A percentile compares a stretch with the other conserved stretches of the same genome.
Evolutionary conservation across 129 eudicot species (phyloP).

Genomic region (Pseudognaphalium luteoalbum): DNA sequence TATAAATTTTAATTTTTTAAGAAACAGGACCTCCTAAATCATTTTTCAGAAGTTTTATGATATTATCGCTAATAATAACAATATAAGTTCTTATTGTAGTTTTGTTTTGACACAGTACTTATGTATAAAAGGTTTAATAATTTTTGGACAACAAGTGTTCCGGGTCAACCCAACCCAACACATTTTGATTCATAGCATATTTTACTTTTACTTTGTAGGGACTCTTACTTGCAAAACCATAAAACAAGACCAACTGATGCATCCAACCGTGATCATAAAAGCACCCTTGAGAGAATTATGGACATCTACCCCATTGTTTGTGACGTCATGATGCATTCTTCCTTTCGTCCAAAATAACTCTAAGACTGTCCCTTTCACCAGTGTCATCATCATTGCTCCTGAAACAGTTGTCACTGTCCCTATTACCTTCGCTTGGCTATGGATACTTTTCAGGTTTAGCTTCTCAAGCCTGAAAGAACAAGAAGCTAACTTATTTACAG

Average conservation of each 20-base stretch:
- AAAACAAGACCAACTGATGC: conserved; percentile 73
- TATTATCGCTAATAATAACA: no score
- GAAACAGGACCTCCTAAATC: no score
- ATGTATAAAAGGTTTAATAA: no score
- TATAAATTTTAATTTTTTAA: no score
- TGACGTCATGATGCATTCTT: not conserved
- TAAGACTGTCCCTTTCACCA: conserved; percentile 63
- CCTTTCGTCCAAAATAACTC: conserved; percentile 53
- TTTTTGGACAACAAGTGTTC: no score
- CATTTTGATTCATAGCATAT: no score
- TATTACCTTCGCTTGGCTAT: conserved; percentile 67
- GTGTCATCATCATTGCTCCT: conserved; percentile 90
- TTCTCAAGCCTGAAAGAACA: conserved; percentile 54
- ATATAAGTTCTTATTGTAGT: no score
- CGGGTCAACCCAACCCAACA: no score
- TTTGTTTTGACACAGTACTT: no score
- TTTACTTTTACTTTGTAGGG: not conserved
- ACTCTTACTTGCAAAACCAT: conserved; percentile 73
- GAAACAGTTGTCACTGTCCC: conserved; percentile 73
- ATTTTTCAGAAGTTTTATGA: no score
- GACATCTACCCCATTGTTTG: conserved; percentile 36
- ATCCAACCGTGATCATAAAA: conserved; percentile 48
- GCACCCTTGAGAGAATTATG: conserved; percentile 76
- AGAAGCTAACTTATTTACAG: not conserved
- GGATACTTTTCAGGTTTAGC: conserved; percentile 58